Percentiles rank a stretch among this genome's conserved stretches.
These are phyloP conservation scores for Apiosordaria backusii DNA, from an alignment of 495 filamentous ascomycete genomes.

Conservation along the genomic window DNA sequence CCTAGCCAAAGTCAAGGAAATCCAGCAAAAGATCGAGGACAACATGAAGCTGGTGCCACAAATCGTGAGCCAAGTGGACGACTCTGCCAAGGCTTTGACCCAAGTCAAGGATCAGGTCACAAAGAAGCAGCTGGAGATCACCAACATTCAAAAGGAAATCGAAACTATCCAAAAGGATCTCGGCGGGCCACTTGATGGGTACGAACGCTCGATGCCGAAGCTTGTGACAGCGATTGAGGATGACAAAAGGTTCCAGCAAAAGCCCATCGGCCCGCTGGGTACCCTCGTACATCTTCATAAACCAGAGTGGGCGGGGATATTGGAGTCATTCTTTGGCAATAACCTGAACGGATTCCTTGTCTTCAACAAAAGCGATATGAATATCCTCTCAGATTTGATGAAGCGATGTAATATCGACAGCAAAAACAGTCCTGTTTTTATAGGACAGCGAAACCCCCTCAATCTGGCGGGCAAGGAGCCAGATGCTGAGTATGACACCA, in stretches of 20 bases:
- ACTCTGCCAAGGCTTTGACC: constrained; percentile 42
- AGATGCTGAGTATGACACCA: constrained; percentile 65
- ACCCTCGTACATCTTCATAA: constrained; percentile 68
- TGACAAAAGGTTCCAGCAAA: constrained; percentile 62
- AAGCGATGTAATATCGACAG: constrained; percentile 44
- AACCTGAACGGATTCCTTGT: constrained; percentile 76
- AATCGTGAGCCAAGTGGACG: constrained; percentile 31
- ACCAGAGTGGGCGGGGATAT: constrained; percentile 76
- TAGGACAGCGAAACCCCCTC: constrained; percentile 57
- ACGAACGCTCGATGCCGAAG: constrained; percentile 56
- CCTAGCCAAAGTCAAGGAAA: constrained; percentile 44
- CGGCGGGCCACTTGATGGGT: constrained; percentile 45
- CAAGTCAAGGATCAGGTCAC: constrained; percentile 37
- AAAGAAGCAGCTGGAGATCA: constrained; percentile 47
- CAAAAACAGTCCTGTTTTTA: constrained; percentile 56
- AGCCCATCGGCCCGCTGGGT: constrained; percentile 82
- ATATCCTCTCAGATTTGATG: constrained; percentile 60
- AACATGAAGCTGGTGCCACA: constrained; percentile 33
- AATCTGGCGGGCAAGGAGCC: constrained; percentile 69
- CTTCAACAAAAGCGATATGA: constrained; percentile 65
- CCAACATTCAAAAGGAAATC: constrained; percentile 43
- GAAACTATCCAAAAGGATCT: constrained; percentile 30
- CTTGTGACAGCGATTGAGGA: constrained; percentile 64
- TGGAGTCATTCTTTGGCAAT: constrained; percentile 68
- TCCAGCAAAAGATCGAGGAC: constrained; percentile 37